Conservation (phyloP, 2,329 filamentous ascomycete species). For the Claviceps quebecensis region DNA sequence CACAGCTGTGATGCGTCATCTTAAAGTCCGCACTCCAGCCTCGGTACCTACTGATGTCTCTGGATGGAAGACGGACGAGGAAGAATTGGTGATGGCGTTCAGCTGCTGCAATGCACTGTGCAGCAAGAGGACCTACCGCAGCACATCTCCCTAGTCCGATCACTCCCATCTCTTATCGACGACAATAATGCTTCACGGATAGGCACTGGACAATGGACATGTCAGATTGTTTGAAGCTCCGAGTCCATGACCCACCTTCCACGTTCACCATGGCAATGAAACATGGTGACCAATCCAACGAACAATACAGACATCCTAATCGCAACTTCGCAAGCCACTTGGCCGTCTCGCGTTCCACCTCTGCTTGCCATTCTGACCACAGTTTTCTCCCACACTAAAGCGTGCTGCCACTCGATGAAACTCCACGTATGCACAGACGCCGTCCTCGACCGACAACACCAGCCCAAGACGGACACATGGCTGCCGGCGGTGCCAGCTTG, state of each 20-base stretch:
- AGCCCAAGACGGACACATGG: neutral
- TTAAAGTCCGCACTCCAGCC: too few relatives aligned
- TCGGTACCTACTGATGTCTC: too few relatives aligned
- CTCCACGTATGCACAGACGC: neutral
- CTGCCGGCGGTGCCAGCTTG: slow-evolving; percentile 1
- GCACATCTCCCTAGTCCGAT: too few relatives aligned
- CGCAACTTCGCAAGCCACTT: neutral
- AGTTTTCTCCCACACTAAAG: too few relatives aligned
- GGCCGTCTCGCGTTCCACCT: neutral
- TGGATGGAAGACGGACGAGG: too few relatives aligned
- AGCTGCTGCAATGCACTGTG: too few relatives aligned
- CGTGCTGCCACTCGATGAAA: neutral
- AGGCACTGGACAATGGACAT: neutral
- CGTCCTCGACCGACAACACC: neutral
- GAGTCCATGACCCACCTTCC: neutral
- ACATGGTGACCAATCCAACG: neutral
- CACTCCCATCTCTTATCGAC: too few relatives aligned
- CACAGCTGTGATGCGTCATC: too few relatives aligned
- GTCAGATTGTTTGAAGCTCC: neutral
- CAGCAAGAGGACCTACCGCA: too few relatives aligned
- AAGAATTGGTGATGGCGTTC: too few relatives aligned
- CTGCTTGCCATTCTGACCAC: too few relatives aligned
- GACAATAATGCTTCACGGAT: too few relatives aligned
- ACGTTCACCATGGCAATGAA: neutral
- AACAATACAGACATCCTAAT: neutral